phyloP scores from a whole-genome alignment of 2,329 filamentous ascomycete species.

The Colletotrichum plurivorum region DNA sequence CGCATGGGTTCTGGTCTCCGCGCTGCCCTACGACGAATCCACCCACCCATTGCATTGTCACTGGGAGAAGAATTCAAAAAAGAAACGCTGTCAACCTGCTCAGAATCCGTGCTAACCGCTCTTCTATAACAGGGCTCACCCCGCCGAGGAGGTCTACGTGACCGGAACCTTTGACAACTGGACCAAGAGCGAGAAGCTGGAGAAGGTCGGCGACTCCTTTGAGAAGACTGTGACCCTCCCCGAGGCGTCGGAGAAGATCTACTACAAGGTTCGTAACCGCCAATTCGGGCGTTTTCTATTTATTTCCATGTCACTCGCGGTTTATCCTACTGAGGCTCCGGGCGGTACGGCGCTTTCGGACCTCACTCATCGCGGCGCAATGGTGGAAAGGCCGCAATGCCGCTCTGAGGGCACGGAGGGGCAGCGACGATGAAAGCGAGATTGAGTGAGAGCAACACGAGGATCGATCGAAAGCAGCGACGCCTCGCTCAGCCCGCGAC shows the following conservation, averaged over 20 bases:
- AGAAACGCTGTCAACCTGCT: conserved; percentile 6
- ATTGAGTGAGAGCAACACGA: conserved; percentile 20
- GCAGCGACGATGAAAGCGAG: conserved; percentile 13
- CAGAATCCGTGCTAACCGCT: conserved; percentile 33
- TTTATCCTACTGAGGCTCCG: conserved; percentile 11
- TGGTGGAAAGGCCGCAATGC: not conserved
- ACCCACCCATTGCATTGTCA: not conserved
- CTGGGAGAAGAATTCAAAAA: not conserved
- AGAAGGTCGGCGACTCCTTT: conserved; percentile 81
- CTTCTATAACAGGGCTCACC: conserved; percentile 77
- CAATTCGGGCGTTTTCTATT: conserved; percentile 28
- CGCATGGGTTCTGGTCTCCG: not conserved
- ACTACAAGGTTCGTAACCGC: conserved; percentile 85
- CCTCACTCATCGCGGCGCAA: conserved; percentile 14
- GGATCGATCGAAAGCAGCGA: conserved; percentile 34
- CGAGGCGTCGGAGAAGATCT: conserved; percentile 78
- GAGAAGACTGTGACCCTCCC: conserved; percentile 85
- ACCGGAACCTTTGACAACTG: conserved; percentile 97
- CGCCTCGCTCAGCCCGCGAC: conserved; percentile 36
- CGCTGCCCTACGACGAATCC: conserved; percentile 10
- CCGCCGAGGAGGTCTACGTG: conserved; percentile 90
- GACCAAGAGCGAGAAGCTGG: conserved; percentile 87
- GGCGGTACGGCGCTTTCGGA: conserved; percentile 29
- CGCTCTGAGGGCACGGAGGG: conserved; percentile 25
- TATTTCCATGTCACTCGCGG: conserved; percentile 29